Evolutionary conservation across 1,284 basidiomycete genomes (phyloP).

Genomic region (Volvariella volvacea): DNA sequence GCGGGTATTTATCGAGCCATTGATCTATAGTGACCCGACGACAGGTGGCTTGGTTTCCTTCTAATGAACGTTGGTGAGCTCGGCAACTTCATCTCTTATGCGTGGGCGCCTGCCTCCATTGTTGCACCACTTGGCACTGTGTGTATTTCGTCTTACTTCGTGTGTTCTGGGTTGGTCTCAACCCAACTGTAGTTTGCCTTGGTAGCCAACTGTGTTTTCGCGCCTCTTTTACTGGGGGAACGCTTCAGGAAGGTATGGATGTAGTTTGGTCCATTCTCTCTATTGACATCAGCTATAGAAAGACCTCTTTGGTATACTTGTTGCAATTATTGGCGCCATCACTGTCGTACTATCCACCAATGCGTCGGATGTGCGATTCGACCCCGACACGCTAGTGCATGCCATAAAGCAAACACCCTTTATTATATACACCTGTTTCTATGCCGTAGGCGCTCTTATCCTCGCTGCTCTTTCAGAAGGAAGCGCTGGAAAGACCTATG

Average conservation of each 20-base stretch:
- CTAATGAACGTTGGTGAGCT: conserved; percentile 91
- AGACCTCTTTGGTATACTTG: conserved; percentile 82
- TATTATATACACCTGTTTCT: conserved; percentile 65
- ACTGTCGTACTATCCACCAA: conserved; percentile 87
- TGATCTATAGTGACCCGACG: background rate
- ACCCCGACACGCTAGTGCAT: conserved; percentile 59
- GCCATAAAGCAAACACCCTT: conserved; percentile 73
- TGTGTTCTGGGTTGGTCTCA: conserved; percentile 4
- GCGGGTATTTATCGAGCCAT: background rate
- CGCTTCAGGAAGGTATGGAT: conserved; percentile 58
- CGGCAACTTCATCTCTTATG: conserved; percentile 86
- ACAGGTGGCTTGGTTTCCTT: conserved; percentile 85
- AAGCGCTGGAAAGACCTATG: conserved; percentile 55
- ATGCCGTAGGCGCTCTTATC: conserved; percentile 46
- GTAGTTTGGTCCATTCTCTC: conserved; percentile 11
- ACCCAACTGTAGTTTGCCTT: conserved; percentile 64
- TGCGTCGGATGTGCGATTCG: conserved; percentile 62
- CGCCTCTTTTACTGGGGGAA: conserved; percentile 82
- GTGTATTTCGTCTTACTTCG: conserved; percentile 22
- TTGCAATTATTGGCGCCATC: conserved; percentile 80
- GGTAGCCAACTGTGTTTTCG: conserved; percentile 92
- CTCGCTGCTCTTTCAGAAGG: conserved; percentile 61
- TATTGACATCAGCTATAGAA: conserved; percentile 32
- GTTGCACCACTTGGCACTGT: conserved; percentile 96
- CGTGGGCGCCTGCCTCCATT: conserved; percentile 78